phyloP scores from a whole-genome alignment of 2,329 filamentous ascomycete species.

The Fusarium papillatum region DNA sequence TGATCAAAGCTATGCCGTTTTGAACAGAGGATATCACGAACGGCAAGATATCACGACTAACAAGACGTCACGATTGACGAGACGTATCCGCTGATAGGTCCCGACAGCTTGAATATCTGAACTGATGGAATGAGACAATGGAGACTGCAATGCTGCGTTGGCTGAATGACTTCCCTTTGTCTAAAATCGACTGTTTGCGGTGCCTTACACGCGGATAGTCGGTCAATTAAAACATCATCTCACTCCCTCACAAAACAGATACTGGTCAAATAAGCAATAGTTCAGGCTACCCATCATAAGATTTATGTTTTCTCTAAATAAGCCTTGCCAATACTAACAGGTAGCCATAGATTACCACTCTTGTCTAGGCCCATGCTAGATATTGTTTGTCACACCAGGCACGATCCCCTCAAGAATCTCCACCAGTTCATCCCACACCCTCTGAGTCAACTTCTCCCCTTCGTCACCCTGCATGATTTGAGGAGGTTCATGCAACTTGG shows the following conservation, averaged over 20 bases:
- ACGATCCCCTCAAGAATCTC: slow-evolving; percentile 57
- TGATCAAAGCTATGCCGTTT: not conserved
- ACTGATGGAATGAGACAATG: not conserved
- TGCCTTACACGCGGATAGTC: not conserved
- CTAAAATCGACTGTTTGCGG: not conserved
- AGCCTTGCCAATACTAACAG: no score
- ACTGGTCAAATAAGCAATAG: not conserved
- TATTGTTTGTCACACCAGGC: slow-evolving; percentile 51
- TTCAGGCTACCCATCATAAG: not conserved
- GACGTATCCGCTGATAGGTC: not conserved
- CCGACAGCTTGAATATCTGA: not conserved
- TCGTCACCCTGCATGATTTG: slow-evolving; percentile 48
- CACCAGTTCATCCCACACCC: slow-evolving; percentile 58
- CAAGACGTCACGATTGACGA: not conserved
- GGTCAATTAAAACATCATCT: not conserved
- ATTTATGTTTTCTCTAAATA: not conserved
- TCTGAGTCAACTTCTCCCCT: slow-evolving; percentile 51
- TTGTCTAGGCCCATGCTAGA: slow-evolving; percentile 33
- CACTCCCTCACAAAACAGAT: not conserved
- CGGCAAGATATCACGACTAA: not conserved
- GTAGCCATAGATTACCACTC: not conserved
- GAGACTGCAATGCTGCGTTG: not conserved
- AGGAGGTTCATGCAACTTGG: slow-evolving; percentile 41
- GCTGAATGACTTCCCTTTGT: not conserved
- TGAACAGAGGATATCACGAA: not conserved